Evolutionary conservation across 225 moss, liverwort and hornwort genomes (phyloP), one percentile per base, ranked within the genome.

Genomic region (Lunularia cruciata): DNA sequence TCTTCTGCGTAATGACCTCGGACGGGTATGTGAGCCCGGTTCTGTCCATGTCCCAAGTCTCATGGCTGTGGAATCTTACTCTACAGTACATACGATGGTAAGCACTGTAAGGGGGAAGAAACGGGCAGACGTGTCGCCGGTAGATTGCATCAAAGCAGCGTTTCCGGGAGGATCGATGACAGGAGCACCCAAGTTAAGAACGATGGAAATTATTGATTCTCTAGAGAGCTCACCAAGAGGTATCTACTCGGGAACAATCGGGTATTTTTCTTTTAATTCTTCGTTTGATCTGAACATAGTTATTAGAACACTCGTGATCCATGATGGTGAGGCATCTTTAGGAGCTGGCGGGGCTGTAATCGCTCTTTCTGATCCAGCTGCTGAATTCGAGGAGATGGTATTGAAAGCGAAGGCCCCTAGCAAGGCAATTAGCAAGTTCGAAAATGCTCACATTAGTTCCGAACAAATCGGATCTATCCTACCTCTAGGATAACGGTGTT

Each of bases 101-200:
- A 98, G 93, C 69, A 98, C 98, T 6, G 91, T 98, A 3, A 83
- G 85, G 62, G 98, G 98, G 10, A 76, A 74, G 34, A 98, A 91
- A 74, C 74, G 91, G 53, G 73, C 70, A 7, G 91, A 93, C 55
- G 71, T 89, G 39, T 85, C 90, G 30, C 83, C 98, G 32, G 78
- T 93, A 22, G 83, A 89, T 51, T 98, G 98, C 55, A 77, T 98
- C 65, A 84, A 79, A 76, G 98, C 98, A 12, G 98, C 93, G 33
- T 98, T 98, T 75, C 98, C 98, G 10, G 98, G 98, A 67, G 98
- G 98, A 26, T 98, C 98, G 4, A 98, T 98, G 98, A 98, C 98
- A 3, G 98, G 98, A 42, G 98, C 98, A 32, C 98, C 98, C 38
- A 98, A 98, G 83, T 68, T 98, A 67, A 79, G 98, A 57, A 98